Base-by-base conservation (phyloP, 1,284 basidiomycete species). In the Trichosporon coremiiforme region DNA sequence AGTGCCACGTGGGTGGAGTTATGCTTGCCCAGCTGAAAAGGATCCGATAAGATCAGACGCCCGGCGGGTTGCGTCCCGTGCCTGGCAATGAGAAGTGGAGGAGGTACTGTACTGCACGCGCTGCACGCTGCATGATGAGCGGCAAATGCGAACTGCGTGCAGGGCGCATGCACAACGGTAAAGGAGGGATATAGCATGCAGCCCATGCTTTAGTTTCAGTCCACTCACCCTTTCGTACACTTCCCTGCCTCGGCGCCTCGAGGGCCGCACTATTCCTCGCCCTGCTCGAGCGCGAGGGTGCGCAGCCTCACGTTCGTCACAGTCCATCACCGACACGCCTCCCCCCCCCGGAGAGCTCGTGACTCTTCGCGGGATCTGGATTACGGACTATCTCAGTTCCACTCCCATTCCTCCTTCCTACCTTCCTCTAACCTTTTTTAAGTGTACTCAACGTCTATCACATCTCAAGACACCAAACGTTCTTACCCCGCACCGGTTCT, bases 11-110 rank as follows among this genome's bases (percentile, higher is more conserved):
- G 57, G 57, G 13, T 5, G 29, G 6, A n/a, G 5, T 4, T 0
- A n/a, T 2, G 4, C 31, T 33, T 4, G 17, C 25, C 25, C 25
- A 3, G 29, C 2, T n/a, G 57, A 62, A 53, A 62, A 33, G 57
- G 57, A 15, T 62, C 57, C 57, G 57, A 62, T 62, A 62, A 62
- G 57, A 55, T 66, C 64, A 31, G 33, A 35, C 20, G 62, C 62
- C 8, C 10, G 45, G 33, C 29, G 8, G 10, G 36, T 7, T 10
- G 36, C 36, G 22, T 17, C 12, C 8, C 15, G 64, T 65, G 64
- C 64, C 64, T 65, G 41, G 12, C 9, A 29, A n/a, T n/a, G 17
- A 13, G 36, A 10, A 45, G 45, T 45, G 64, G 64, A 45, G 64
- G 64, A 17, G 38, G 41, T 22, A 9, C 6, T 12, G 41, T 22